A percentile compares a stretch with the other conserved stretches of the same genome.
Conservation (phyloP, 352 stramenopile species). For the Peronosclerospora sorghi region DNA sequence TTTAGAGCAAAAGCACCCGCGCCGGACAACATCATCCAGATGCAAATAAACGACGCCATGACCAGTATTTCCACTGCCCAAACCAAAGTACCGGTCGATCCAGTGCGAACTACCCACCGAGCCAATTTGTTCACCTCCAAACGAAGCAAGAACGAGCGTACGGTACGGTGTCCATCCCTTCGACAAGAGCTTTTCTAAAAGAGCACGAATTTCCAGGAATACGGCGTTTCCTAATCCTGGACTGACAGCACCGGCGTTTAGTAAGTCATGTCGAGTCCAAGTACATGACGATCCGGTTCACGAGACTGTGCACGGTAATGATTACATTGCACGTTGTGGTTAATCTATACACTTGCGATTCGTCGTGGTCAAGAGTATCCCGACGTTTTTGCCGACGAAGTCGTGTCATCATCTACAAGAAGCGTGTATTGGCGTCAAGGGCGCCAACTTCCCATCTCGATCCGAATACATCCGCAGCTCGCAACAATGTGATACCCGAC, state of each 20-base stretch:
- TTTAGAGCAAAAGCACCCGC: slow-evolving; percentile 53
- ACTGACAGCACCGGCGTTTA: slow-evolving; percentile 50
- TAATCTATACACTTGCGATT: slow-evolving; percentile 61
- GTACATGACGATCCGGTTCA: slow-evolving; percentile 67
- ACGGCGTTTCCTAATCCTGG: slow-evolving; percentile 70
- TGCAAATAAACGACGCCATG: slow-evolving; percentile 68
- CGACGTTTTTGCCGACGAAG: slow-evolving; percentile 10
- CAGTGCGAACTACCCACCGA: slow-evolving; percentile 71
- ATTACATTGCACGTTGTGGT: slow-evolving; percentile 76
- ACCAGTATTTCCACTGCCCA: slow-evolving; percentile 32
- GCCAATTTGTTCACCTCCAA: slow-evolving; percentile 71
- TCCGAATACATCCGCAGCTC: slow-evolving; percentile 34
- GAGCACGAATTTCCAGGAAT: slow-evolving; percentile 59
- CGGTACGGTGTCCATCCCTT: slow-evolving; percentile 71
- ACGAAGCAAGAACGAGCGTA: slow-evolving; percentile 64
- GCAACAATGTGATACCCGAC: slow-evolving; percentile 11
- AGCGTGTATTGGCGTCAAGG: slow-evolving; percentile 23
- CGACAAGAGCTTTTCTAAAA: slow-evolving; percentile 43
- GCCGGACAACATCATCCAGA: slow-evolving; percentile 58
- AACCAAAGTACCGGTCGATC: slow-evolving; percentile 51
- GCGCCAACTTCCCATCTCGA: slow-evolving; percentile 21
- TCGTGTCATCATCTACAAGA: slow-evolving; percentile 13
- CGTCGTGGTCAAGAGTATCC: slow-evolving; percentile 28
- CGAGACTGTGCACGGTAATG: slow-evolving; percentile 60
- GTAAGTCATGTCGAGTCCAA: slow-evolving; percentile 51